phyloP scores from a whole-genome alignment of 768 basidiomycete genomes.

The Solioccasus polychromus region DNA sequence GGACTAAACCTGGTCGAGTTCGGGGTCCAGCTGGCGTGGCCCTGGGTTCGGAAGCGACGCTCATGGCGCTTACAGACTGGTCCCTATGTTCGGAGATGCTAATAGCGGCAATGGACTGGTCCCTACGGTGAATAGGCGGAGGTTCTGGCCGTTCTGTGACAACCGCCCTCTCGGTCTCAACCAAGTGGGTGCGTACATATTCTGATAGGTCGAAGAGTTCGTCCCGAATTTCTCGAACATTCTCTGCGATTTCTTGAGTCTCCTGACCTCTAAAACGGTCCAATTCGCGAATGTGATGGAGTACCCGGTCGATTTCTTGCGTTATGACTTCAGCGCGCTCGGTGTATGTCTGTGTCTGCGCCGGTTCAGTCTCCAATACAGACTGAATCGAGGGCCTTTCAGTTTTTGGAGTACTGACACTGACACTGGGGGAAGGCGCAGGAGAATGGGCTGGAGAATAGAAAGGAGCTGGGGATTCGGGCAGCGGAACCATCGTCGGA shows the following conservation, averaged over 20 bases:
- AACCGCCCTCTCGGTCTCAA: constrained; percentile 18
- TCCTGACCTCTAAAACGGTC: constrained; percentile 64
- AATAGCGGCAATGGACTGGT: constrained; percentile 46
- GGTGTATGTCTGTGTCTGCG: constrained; percentile 35
- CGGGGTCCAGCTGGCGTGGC: constrained; percentile 24
- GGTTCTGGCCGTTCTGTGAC: constrained; percentile 12
- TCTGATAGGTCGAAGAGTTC: constrained; percentile 64
- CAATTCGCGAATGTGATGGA: constrained; percentile 59
- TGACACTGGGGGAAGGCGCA: constrained; percentile 45
- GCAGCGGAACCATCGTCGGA: constrained; percentile 33
- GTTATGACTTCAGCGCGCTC: constrained; percentile 43
- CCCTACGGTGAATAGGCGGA: constrained; percentile 26
- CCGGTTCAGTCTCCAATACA: constrained; percentile 42
- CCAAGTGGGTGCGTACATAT: constrained; percentile 44
- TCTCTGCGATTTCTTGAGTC: constrained; percentile 58
- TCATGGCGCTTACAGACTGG: constrained; percentile 45
- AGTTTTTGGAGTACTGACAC: constrained; percentile 47
- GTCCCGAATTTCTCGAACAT: constrained; percentile 66
- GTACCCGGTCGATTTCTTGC: constrained; percentile 49
- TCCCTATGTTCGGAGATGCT: constrained; percentile 41
- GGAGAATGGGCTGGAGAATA: constrained; percentile 35
- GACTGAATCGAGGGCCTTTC: constrained; percentile 48
- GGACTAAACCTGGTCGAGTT: constrained; percentile 22
- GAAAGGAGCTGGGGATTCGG: constrained; percentile 27
- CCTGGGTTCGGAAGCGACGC: constrained; percentile 34